These are phyloP conservation scores for Posidonia oceanica DNA, from an alignment of 116 monocot species.

Conservation along the genomic window DNA sequence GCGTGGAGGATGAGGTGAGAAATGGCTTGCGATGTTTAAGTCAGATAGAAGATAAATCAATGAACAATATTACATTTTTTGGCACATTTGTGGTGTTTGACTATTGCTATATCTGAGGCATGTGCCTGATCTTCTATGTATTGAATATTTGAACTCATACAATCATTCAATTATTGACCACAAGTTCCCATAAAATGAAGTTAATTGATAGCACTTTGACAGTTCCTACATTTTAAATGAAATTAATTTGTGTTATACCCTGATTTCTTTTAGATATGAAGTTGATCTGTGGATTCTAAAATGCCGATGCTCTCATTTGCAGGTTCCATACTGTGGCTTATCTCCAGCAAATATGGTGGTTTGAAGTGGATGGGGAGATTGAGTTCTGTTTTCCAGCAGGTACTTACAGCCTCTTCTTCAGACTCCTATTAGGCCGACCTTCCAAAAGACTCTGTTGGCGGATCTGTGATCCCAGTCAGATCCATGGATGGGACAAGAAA, in stretches of 20 bases:
- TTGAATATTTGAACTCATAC: too few relatives aligned
- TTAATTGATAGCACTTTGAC: too few relatives aligned
- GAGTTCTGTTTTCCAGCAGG: constrained; percentile 64
- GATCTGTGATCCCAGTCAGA: constrained; percentile 25
- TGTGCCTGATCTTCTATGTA: too few relatives aligned
- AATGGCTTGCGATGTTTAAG: too few relatives aligned
- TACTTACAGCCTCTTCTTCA: constrained; percentile 55
- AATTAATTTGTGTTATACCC: too few relatives aligned
- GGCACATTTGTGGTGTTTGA: too few relatives aligned
- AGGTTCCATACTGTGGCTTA: constrained; percentile 69
- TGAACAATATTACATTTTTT: too few relatives aligned
- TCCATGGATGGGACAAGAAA: constrained; percentile 72
- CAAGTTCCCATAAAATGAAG: too few relatives aligned
- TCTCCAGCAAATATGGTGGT: constrained; percentile 80
- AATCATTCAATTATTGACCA: too few relatives aligned
- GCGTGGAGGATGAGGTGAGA: too few relatives aligned
- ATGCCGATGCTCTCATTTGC: neutral
- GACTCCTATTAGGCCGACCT: constrained; percentile 50
- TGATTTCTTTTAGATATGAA: neutral
- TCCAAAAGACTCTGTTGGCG: constrained; percentile 40
- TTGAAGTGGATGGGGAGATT: constrained; percentile 56
- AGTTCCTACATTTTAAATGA: neutral
- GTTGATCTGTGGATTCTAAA: neutral
- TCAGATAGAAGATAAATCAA: too few relatives aligned
- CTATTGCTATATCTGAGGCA: too few relatives aligned